Base-by-base conservation (phyloP, 192 early-diverging fungal genomes). In the Coemansia nantahalensis region DNA sequence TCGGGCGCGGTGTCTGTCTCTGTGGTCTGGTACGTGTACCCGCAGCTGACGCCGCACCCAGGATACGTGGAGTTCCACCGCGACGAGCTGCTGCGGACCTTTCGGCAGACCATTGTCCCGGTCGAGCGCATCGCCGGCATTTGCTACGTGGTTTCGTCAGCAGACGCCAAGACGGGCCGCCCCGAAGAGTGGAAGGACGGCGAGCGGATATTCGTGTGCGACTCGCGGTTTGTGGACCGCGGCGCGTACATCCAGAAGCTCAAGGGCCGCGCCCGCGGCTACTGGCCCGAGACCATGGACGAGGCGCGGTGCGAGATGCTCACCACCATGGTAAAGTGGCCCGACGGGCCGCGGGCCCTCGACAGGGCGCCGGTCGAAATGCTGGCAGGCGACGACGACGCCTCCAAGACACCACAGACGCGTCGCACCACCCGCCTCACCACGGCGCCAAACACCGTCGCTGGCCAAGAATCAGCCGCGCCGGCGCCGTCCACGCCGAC, bases 171-270 rank as follows among this genome's bases (percentile, higher is more conserved):
- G 57, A 24, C 23, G 17, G 73, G 73, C 1, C 56, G 50, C n/a
- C 73, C 73, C 12, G 37, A 42, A 11, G 66, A 63, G 21, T 68
- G 56, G 54, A 47, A 32, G 15, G 66, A 65, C 17, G 64, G 60
- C 33, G 57, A 58, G 18, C 50, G 40, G 26, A 26, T 68, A 19
- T 77, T 50, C 51, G 66, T 77, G 33, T 77, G 73, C 36, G 66
- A 69, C 39, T 54, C 54, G 54, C 52, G 62, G 30, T 77, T 37
- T 58, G 59, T 65, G 11, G 73, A 77, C 34, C 60, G 58, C 41
- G 73, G 66, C 22, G 59, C 43, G 45, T 77, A 56, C 42, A 65
- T 77, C 38, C 48, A 69, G 36, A 60, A 51, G 44, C 57, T 77
- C 40, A 77, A 77, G 58, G n/a, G 54, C 21, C 45, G 19, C 31